Evolutionary conservation across 2,329 filamentous ascomycete species (phyloP), one percentile per base, ranked within the genome.

Genomic region (Sclerotinia spermophila): DNA sequence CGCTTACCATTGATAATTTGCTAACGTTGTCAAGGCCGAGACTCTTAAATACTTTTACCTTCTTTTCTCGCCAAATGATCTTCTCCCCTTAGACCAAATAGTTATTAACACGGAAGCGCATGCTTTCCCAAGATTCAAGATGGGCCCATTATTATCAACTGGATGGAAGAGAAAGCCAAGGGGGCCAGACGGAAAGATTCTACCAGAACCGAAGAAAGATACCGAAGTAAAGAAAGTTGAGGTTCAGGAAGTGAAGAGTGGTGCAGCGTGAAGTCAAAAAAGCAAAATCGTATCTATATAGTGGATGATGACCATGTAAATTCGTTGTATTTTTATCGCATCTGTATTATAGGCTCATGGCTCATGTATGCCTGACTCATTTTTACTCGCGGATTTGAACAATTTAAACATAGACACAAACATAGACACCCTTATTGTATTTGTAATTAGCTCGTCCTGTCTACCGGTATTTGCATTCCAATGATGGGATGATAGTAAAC

Each of bases 31-130:
- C 35, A 71, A 93, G 91, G 94, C 96, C 61, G 96, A 99, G 83
- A 99, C 96, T 33, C 84, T 99, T 59, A 99, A 99, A 82, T 99
- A 99, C 80, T 92, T 99, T 80, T 99, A 97, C 81, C 87, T 99
- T 55, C 85, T 99, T 45, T 99, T 99, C 82, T 94, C 93, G 3
- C 89, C 92, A 5, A 85, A 90, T 74, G 92, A 96, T 72, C 81
- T 97, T 51, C 84, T 98, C 56, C 93, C 94, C 2, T 85, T 99
- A 44, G 92, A 96, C 76, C 88, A 94, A 77, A 85, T 97, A 38
- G 94, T 99, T 53, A 89, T 98, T 79, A 99, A 99, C 80, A 99
- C 96, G 1, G 96, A 99, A 82, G 96, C 94, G 1, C 96, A 99
- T 81, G 88, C 92, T 1, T 86, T 99, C 72, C 96, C 96, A 11